Conservation (phyloP, 1,284 basidiomycete species). For the Boletus albobrunnescens region DNA sequence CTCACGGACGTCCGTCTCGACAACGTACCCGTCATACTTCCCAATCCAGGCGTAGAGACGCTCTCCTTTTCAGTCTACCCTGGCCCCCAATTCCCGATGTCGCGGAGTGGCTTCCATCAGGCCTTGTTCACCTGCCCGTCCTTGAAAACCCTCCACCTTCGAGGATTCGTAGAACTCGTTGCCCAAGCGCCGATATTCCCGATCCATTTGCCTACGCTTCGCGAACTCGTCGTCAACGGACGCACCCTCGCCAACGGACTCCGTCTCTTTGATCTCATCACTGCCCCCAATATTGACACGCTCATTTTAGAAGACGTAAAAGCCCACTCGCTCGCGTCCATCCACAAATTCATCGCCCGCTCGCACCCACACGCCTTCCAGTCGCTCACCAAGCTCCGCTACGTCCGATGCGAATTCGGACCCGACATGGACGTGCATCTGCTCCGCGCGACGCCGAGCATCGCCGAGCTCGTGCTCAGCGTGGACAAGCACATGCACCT, state of each 20-base stretch:
- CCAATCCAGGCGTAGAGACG: constrained; percentile 12
- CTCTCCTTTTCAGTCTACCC: constrained; percentile 33
- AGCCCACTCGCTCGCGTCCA: constrained; percentile 22
- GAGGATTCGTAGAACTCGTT: constrained; percentile 31
- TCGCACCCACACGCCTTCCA: constrained; percentile 31
- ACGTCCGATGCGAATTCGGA: constrained; percentile 32
- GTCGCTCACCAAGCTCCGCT: constrained; percentile 24
- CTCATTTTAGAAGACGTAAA: constrained; percentile 34
- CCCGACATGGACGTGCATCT: constrained; percentile 32
- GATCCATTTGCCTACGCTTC: constrained; percentile 24
- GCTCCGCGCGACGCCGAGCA: constrained; percentile 30
- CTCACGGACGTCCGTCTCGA: constrained; percentile 32
- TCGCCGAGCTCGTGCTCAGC: constrained; percentile 30
- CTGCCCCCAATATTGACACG: constrained; percentile 29
- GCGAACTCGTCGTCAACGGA: constrained; percentile 32
- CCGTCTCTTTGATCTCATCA: constrained; percentile 33
- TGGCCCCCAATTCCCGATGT: constrained; percentile 31
- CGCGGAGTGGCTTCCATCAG: constrained; percentile 24
- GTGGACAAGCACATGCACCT: constrained; percentile 32
- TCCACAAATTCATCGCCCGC: constrained; percentile 28
- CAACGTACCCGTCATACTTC: constrained; percentile 28
- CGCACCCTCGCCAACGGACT: constrained; percentile 29
- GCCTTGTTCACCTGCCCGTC: constrained; percentile 21
- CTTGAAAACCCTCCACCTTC: constrained; percentile 26
- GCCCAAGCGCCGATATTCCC: constrained; percentile 18